Evolutionary conservation across 2,329 filamentous ascomycete species (phyloP), one percentile per base, ranked within the genome.

Genomic region (Stachybotrys chlorohalonatus): DNA sequence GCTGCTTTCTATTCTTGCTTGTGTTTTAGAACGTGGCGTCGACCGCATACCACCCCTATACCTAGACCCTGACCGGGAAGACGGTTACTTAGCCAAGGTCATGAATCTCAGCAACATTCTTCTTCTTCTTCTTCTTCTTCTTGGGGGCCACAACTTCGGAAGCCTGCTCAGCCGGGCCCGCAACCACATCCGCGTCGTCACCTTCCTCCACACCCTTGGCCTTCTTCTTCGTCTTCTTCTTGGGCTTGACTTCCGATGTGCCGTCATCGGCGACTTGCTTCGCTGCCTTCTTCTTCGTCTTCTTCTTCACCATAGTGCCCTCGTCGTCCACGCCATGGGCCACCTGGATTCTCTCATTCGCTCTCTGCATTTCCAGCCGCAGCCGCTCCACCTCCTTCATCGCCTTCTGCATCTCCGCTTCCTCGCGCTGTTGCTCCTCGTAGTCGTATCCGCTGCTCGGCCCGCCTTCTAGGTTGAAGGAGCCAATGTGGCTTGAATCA

Each of bases 351-450:
- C 87, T 76, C 71, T 92, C 89, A 63, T 86, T 89, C 45, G 85
- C 86, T 55, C 88, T 76, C 71, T 92, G 89, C 91, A 97, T 96
- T 71, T 96, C 90, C 55, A 96, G 75, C 53, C 94, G 79, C 56
- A 95, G 74, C 52, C 85, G 79, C 73, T 97, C 93, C 3, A 99
- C 89, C 68, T 96, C 89, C 68, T 86, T 86, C 77, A 96, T 84
- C 8, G 93, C 94, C 64, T 84, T 84, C 49, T 83, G 84, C 90
- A 96, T 95, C 71, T 96, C 92, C 1, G 83, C 84, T 57, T 96
- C 91, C 65, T 95, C 90, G 15, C 81, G 82, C 66, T 86, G 81
- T 59, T 86, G 82, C 53, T 78, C 77, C 64, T 90, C 87, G 52
- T 83, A 78, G 55, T 88, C 82, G 51, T 80, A 74, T 0, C 65